These are phyloP conservation scores for Cutaneotrichosporon sp. DNA, from an alignment of 1,284 basidiomycete genomes.

Conservation along the genomic window DNA sequence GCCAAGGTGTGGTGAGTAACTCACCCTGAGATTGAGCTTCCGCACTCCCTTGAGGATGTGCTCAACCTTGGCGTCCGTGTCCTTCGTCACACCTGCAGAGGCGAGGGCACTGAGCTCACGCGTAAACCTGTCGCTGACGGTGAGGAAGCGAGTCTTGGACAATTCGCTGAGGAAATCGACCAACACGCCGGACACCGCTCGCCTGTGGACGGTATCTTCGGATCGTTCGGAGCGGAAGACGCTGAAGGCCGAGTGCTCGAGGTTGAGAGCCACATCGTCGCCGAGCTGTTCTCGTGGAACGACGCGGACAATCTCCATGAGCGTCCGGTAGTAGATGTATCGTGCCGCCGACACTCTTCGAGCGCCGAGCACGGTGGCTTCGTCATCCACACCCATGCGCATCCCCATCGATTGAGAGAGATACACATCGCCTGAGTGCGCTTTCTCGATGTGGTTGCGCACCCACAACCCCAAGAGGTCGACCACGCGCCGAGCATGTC, in stretches of 20 bases:
- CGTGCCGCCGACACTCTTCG: conserved; percentile 76
- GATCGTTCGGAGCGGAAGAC: conserved; percentile 76
- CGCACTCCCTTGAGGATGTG: conserved; percentile 76
- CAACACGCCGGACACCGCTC: conserved; percentile 76
- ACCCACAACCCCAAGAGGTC: conserved; percentile 89
- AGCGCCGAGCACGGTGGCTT: conserved; percentile 65
- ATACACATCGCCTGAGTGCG: conserved; percentile 56
- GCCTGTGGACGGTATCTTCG: conserved; percentile 63
- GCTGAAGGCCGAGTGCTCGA: conserved; percentile 85
- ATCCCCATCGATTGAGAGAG: conserved; percentile 41
- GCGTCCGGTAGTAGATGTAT: conserved; percentile 82
- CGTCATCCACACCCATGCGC: conserved; percentile 56
- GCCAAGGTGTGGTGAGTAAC: conserved; percentile 16
- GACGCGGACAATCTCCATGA: conserved; percentile 73
- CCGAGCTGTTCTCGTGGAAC: conserved; percentile 73
- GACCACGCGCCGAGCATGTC: conserved; percentile 78
- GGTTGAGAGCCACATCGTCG: conserved; percentile 70
- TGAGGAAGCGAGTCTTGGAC: conserved; percentile 79
- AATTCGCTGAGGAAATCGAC: conserved; percentile 79
- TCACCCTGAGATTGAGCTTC: conserved; percentile 76
- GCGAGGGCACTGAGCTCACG: conserved; percentile 75
- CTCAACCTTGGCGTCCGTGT: conserved; percentile 76
- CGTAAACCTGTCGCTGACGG: conserved; percentile 82
- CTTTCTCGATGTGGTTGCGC: conserved; percentile 68
- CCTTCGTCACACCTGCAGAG: conserved; percentile 66